Conservation (phyloP, 441 rosid genomes). For the Populus trichocarpa region DNA sequence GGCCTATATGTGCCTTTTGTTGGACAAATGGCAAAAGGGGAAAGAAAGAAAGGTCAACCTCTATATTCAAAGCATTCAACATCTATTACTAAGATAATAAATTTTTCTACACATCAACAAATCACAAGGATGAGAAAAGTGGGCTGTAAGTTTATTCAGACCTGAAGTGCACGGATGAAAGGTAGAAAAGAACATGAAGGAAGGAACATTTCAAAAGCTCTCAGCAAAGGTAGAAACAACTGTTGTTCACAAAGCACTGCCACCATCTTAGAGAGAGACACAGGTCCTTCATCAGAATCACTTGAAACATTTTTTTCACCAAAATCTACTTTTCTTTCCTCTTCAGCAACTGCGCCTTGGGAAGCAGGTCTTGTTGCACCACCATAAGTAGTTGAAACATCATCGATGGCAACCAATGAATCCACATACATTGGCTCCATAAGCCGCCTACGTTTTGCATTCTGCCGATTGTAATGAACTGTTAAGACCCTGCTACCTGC, state of each 20-base stretch:
- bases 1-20: neutral
- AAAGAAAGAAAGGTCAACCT: conserved; percentile 4
- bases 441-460: conserved; percentile 87
- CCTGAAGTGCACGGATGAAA: conserved; percentile 99
- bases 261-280: conserved; percentile 84
- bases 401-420: neutral
- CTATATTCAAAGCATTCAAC: conserved; percentile 4
- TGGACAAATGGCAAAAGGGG: conserved; percentile 5
- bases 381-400: conserved; percentile 31
- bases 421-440: conserved; percentile 51
- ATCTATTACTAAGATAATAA: neutral
- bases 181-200: conserved; percentile 94
- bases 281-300: conserved; percentile 63
- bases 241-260: conserved; percentile 95
- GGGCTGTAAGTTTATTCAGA: conserved; percentile 30
- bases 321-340: conserved; percentile 43
- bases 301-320: conserved; percentile 39
- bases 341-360: conserved; percentile 39
- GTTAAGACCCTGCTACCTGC: conserved; percentile 49
- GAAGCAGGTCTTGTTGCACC: conserved; percentile 27
- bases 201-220: conserved; percentile 98
- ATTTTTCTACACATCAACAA: conserved; percentile 13
- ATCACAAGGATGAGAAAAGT: conserved; percentile 15
- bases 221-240: conserved; percentile 87
- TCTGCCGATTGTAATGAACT: conserved; percentile 85